These are phyloP conservation scores for Heterobasidion occidentale DNA, from an alignment of 1,284 basidiomycete genomes.

Conservation along the genomic window DNA sequence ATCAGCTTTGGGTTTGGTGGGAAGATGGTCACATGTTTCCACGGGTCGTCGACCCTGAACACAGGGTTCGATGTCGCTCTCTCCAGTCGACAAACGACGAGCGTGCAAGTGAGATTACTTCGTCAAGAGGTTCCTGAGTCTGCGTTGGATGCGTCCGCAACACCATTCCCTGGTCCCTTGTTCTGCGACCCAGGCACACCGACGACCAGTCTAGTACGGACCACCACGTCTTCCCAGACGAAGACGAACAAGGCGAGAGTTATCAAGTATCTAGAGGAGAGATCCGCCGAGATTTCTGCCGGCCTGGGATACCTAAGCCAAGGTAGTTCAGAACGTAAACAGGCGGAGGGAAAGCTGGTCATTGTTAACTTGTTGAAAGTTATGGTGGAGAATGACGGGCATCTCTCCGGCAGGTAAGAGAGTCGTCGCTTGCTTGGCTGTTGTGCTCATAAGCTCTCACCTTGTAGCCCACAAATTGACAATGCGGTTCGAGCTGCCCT, in stretches of 20 bases:
- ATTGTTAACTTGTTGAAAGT: conserved; percentile 72
- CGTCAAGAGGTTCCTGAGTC: conserved; percentile 65
- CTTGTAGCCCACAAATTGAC: conserved; percentile 62
- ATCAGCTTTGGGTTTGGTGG: conserved; percentile 89
- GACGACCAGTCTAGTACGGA: conserved; percentile 60
- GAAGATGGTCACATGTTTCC: conserved; percentile 81
- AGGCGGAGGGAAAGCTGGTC: conserved; percentile 69
- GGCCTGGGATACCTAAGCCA: conserved; percentile 67
- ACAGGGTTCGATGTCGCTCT: conserved; percentile 75
- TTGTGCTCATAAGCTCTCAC: not conserved
- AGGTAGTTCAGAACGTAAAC: conserved; percentile 43
- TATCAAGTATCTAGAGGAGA: conserved; percentile 67
- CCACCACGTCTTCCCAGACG: conserved; percentile 48
- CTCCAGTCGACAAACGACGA: conserved; percentile 61
- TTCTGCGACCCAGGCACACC: conserved; percentile 69
- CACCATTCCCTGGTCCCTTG: conserved; percentile 79
- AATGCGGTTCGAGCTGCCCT: conserved; percentile 55
- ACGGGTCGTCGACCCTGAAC: conserved; percentile 56
- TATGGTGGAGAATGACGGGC: conserved; percentile 84
- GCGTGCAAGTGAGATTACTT: conserved; percentile 61
- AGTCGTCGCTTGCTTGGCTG: not conserved
- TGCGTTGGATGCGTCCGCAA: conserved; percentile 46
- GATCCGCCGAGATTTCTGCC: conserved; percentile 69
- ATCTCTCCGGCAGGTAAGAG: conserved; percentile 73
- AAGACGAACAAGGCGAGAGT: conserved; percentile 85